Percentiles rank a stretch among this genome's conserved stretches.
Evolutionary conservation across 2,329 filamentous ascomycete species (phyloP).

Genomic region (Xylariaceae sp.): DNA sequence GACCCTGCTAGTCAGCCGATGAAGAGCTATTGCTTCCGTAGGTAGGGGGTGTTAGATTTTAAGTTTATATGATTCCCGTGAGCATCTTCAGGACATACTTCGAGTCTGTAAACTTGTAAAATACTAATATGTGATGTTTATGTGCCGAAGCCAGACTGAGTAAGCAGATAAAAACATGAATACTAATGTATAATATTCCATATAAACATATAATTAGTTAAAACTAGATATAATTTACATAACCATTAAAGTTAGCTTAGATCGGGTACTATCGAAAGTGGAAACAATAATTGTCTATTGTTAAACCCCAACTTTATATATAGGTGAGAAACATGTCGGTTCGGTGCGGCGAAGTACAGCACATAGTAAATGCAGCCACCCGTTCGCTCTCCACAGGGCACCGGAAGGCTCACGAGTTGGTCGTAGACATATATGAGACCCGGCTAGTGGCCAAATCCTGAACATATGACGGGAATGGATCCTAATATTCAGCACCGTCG

Average conservation of each 20-base stretch:
- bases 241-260: too few species aligned
- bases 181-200: too few species aligned
- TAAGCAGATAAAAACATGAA: too few species aligned
- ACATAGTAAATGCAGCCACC: not conserved
- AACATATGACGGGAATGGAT: not conserved
- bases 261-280: too few species aligned
- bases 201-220: too few species aligned
- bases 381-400: not conserved
- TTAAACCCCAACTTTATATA: too few species aligned
- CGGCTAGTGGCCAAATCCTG: not conserved
- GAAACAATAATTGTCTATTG: too few species aligned
- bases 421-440: not conserved
- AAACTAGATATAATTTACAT: too few species aligned
- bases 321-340: too few species aligned
- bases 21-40: constrained; percentile 22
- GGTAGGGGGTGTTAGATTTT: constrained; percentile 7
- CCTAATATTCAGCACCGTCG: not conserved
- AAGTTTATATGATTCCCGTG: not conserved
- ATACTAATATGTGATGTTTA: not conserved
- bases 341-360: not conserved
- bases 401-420: not conserved
- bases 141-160: not conserved
- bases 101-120: not conserved
- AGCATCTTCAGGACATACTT: not conserved
- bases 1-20: not conserved